Base-by-base conservation (phyloP, 139 green algal genomes). In the Micractinium sp. region DNA sequence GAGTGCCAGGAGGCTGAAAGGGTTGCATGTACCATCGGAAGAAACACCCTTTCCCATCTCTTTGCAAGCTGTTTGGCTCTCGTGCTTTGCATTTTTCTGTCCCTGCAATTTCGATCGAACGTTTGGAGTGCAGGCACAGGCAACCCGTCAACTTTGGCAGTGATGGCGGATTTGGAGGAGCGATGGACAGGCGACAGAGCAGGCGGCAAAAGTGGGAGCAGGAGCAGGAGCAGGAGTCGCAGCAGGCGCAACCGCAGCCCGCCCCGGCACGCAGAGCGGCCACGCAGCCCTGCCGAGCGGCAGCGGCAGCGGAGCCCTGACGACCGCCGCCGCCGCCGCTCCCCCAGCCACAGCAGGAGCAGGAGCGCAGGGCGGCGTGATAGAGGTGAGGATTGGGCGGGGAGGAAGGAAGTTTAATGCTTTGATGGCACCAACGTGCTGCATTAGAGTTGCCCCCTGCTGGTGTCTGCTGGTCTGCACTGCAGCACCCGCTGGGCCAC, bases 151-250 rank as follows among this genome's bases (percentile, higher is more conserved):
- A 35, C 16, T 25, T 14, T 16, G n/a, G 5, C 31, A 78, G 71
- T 35, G 20, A 18, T 38, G 71, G 29, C 71, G 27, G 29, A 18
- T 38, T 35, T 3, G 14, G 31, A 78, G 2, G 83, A 87, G 16
- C 83, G 83, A 12, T 80, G 83, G 83, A 33, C 67, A 18, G 83
- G 85, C 47, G 67, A 22, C 20, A 35, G 47, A 56, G 7, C 47
- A 56, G 47, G 47, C 47, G 47, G 47, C 47, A 56, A 56, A 9
- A 56, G 47, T 9, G 7, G 61, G 12, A 77, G 82, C 85, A 56
- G 20, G 20, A 84, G 73, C 33, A 38, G 75, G 23, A 83, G 71
- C 47, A 88, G 73, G 47, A 82, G 85, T 27, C 82, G 82, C 85
- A 83, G 85, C 73, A 82, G 73, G 0, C 77, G 77, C 39, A 83